Conservation (phyloP, 2,329 filamentous ascomycete genomes). For the Penicillium sp. region DNA sequence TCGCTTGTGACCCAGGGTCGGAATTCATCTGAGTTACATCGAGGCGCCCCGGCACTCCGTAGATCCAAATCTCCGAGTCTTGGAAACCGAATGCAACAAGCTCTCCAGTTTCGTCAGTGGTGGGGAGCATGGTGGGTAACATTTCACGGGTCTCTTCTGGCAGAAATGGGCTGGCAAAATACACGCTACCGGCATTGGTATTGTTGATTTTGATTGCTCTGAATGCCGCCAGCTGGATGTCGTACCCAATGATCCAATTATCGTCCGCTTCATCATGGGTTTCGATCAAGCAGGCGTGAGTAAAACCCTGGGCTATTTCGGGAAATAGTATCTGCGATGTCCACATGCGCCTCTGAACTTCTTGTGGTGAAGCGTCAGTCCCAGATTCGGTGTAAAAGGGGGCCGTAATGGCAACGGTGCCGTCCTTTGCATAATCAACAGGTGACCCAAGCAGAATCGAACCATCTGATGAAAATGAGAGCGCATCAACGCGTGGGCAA, state of each 20-base stretch:
- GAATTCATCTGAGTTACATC: conserved; percentile 50
- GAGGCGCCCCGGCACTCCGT: conserved; percentile 69
- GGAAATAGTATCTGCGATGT: conserved; percentile 82
- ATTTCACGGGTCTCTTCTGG: conserved; percentile 51
- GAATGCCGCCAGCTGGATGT: conserved; percentile 71
- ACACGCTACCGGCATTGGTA: conserved; percentile 69
- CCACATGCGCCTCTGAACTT: conserved; percentile 71
- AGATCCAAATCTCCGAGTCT: conserved; percentile 69
- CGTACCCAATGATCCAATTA: conserved; percentile 73
- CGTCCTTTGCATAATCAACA: conserved; percentile 58
- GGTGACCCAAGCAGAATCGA: conserved; percentile 75
- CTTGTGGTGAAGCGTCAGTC: conserved; percentile 48
- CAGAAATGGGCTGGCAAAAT: conserved; percentile 66
- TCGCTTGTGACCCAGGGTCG: conserved; percentile 5
- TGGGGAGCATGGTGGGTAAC: conserved; percentile 64
- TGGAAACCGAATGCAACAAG: conserved; percentile 70
- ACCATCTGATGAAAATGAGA: conserved; percentile 73
- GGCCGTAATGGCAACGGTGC: conserved; percentile 71
- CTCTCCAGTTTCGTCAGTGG: conserved; percentile 65
- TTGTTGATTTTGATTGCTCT: conserved; percentile 71
- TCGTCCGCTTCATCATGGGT: conserved; percentile 54
- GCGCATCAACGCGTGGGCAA: conserved; percentile 67
- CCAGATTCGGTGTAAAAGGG: conserved; percentile 65
- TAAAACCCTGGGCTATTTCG: conserved; percentile 72
- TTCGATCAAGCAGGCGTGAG: conserved; percentile 65